A percentile compares a stretch with the other conserved stretches of the same genome.
These are phyloP conservation scores for Kodamaea sp. DNA, from an alignment of 1,139 yeast species.

Conservation along the genomic window DNA sequence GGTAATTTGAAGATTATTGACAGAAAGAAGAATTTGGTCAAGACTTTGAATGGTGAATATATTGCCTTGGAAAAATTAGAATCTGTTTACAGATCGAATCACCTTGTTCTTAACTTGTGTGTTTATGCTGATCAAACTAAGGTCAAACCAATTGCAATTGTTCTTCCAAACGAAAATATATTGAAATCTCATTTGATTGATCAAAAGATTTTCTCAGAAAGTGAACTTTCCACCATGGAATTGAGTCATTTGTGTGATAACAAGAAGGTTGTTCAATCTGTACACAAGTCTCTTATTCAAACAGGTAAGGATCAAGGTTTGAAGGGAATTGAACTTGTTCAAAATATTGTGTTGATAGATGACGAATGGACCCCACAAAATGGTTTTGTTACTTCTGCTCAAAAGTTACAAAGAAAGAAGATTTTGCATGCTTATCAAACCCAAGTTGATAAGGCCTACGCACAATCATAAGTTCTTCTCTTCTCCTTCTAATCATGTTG, in stretches of 20 bases:
- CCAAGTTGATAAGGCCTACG: slow-evolving; percentile 57
- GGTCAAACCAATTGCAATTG: slow-evolving; percentile 89
- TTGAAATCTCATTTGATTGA: slow-evolving; percentile 56
- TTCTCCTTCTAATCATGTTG: background rate
- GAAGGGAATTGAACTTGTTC: slow-evolving; percentile 78
- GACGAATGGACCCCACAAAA: slow-evolving; percentile 98
- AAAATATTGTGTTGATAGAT: slow-evolving; percentile 73
- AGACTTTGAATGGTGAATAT: slow-evolving; percentile 95
- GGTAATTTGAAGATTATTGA: slow-evolving; percentile 86
- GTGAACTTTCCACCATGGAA: slow-evolving; percentile 50
- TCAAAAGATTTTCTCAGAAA: slow-evolving; percentile 44
- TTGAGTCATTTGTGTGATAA: slow-evolving; percentile 49
- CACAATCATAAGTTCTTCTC: background rate
- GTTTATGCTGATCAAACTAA: slow-evolving; percentile 85
- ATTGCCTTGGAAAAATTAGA: slow-evolving; percentile 95
- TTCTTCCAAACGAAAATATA: slow-evolving; percentile 73
- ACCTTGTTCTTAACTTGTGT: slow-evolving; percentile 75
- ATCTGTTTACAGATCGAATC: slow-evolving; percentile 78
- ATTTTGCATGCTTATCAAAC: slow-evolving; percentile 64
- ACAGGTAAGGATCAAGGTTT: slow-evolving; percentile 84
- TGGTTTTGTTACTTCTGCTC: slow-evolving; percentile 92
- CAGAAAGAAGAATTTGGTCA: slow-evolving; percentile 93
- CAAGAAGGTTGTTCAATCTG: slow-evolving; percentile 51
- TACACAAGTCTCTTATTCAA: slow-evolving; percentile 56
- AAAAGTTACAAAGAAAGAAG: slow-evolving; percentile 92